Evolutionary conservation across 2,329 filamentous ascomycete species (phyloP).

Genomic region (Furcasterigmium furcatum): DNA sequence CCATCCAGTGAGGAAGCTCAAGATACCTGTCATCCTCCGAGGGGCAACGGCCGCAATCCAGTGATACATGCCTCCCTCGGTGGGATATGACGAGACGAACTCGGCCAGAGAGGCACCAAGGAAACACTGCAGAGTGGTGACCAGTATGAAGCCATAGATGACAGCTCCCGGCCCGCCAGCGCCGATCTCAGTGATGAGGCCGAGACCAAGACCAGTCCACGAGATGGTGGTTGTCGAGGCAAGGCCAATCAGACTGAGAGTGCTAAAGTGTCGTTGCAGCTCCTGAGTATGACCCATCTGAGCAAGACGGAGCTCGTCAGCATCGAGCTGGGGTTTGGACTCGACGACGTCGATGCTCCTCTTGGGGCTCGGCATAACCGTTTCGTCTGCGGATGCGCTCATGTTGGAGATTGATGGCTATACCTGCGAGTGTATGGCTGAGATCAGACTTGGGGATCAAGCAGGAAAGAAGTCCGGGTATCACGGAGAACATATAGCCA

Average conservation of each 20-base stretch:
- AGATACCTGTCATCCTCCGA: slow-evolving; percentile 27
- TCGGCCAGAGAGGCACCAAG: slow-evolving; percentile 41
- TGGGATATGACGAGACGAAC: slow-evolving; percentile 44
- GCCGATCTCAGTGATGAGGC: slow-evolving; percentile 41
- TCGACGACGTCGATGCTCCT: slow-evolving; percentile 7
- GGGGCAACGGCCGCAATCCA: slow-evolving; percentile 46
- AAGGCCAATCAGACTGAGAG: slow-evolving; percentile 42
- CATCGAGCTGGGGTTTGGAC: slow-evolving; percentile 16
- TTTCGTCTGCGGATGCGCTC: neutral
- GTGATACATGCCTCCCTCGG: slow-evolving; percentile 47
- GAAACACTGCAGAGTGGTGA: slow-evolving; percentile 42
- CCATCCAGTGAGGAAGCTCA: slow-evolving; percentile 43
- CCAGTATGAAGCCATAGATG: slow-evolving; percentile 48
- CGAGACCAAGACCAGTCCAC: slow-evolving; percentile 42
- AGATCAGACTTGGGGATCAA: neutral
- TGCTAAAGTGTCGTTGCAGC: slow-evolving; percentile 42
- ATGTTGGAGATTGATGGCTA: neutral
- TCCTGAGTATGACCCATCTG: slow-evolving; percentile 49
- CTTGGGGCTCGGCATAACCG: slow-evolving; percentile 5
- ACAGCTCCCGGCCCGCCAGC: slow-evolving; percentile 44
- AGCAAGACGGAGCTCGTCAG: slow-evolving; percentile 36
- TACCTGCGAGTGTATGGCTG: too few species aligned
- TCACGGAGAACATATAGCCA: neutral
- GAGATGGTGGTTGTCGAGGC: slow-evolving; percentile 48
- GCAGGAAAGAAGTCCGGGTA: neutral